Base-by-base conservation (phyloP, 345 rosid species). In the Camelina sativa region DNA sequence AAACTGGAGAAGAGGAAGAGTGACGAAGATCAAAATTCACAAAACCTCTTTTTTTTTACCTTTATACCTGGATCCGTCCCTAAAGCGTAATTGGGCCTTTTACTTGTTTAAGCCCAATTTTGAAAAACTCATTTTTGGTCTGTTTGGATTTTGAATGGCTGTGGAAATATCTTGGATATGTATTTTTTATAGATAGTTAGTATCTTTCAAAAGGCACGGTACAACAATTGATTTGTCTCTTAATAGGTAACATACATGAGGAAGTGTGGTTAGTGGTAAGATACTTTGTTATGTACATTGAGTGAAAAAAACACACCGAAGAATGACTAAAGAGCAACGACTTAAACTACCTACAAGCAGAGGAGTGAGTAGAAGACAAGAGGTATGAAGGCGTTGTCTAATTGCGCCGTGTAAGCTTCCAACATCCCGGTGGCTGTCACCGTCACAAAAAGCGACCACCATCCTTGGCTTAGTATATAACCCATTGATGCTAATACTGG, bases 281-380 rank as follows among this genome's bases (percentile, higher is more conserved):
- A 50, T 46, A 60, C 66, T 50, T 61, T 71, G 65, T 62, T 76
- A 62, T 76, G 41, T 69, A 69, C 79, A 76, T 15, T 23, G 22
- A 32, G 13, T 57, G 16, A 22, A 30, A 8, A 9, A 8, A 38
- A 34, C 8, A 28, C 30, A 28, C 41, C 1, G 11, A 41, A 19
- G 5, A 32, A 54, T 13, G 17, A 58, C 46, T 58, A 28, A 59
- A 15, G 19, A n/a, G n/a, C n/a, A n/a, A n/a, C n/a, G n/a, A 48
- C 17, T 40, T 47, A 37, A 1, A 52, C 41, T 62, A 2, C 41
- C 73, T 84, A 94, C 81, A 92, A 76, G 75, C 92, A 91, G 76
- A 95, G 96, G 61, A 92, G 99, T 72, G 97, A 84, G 82, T 92
- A 95, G 85, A 95, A 95, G 80, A 95, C 83, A 0, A 95, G 96